Evolutionary conservation across 768 basidiomycete genomes (phyloP).

Genomic region (Collybia mongolica): DNA sequence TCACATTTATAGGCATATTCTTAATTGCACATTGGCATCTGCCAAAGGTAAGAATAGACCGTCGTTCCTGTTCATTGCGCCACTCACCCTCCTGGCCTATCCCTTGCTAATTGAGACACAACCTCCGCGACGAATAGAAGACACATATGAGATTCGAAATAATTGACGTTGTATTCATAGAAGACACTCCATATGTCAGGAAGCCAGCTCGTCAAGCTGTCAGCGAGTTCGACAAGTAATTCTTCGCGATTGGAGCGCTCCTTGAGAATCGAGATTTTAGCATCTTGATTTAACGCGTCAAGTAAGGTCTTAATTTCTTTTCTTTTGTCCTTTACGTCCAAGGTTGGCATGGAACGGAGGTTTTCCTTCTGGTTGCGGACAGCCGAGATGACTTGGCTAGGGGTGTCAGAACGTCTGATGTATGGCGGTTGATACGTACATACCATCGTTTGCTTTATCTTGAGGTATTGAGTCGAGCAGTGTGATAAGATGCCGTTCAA

Average conservation of each 20-base stretch:
- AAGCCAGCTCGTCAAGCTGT: conserved; percentile 57
- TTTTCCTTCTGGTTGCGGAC: conserved; percentile 37
- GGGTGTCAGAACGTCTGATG: conserved; percentile 1
- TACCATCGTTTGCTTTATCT: conserved; percentile 35
- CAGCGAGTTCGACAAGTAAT: conserved; percentile 53
- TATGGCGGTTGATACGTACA: background rate
- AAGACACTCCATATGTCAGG: conserved; percentile 62
- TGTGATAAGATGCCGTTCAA: conserved; percentile 48
- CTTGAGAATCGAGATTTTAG: conserved; percentile 49
- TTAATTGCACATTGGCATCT: conserved; percentile 58
- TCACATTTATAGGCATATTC: conserved; percentile 44
- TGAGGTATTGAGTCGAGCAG: conserved; percentile 44
- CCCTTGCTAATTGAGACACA: conserved; percentile 38
- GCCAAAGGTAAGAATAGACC: conserved; percentile 1
- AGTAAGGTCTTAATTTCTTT: conserved; percentile 52
- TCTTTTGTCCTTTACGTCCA: conserved; percentile 55
- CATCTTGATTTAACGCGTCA: conserved; percentile 50
- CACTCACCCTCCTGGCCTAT: conserved; percentile 37
- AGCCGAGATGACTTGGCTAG: conserved; percentile 28
- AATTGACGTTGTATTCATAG: conserved; percentile 57
- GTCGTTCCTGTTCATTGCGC: background rate
- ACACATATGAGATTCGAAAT: conserved; percentile 50
- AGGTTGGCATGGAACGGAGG: conserved; percentile 39
- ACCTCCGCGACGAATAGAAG: conserved; percentile 51
- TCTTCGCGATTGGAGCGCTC: conserved; percentile 56